Evolutionary conservation across 805 yeast species (phyloP), one percentile per base, ranked within the genome.

Genomic region (Lachancea kluyveri): DNA sequence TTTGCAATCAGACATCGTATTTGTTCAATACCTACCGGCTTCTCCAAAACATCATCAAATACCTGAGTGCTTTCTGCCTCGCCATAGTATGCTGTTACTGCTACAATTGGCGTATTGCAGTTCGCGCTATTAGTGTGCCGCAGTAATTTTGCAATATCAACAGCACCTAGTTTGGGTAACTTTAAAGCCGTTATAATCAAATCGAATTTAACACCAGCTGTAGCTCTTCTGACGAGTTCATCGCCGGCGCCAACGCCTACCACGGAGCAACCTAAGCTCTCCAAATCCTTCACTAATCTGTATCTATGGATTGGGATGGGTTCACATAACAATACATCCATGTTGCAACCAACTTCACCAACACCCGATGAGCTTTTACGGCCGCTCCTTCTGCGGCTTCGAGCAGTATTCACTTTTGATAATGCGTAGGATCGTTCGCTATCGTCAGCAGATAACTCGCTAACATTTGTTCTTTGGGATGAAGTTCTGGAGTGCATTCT

Each of bases 131-230:
- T 71, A 0, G 96, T 88, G 41, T 74, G 74, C 48, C 72, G 77
- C 34, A 86, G 73, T 37, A 88, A 62, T 45, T 82, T 79, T 5
- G 81, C 80, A 19, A 90, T 78, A 60, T 87, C 95, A 5, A 75
- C 59, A 1, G 84, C 80, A 40, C 75, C 82, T 17, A 81, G 63
- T 38, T 77, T 78, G 10, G 82, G 73, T 14, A 82, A 61, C 42
- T 73, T 73, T 33, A 81, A 64, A 2, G 90, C 92, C 0, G 92
- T 77, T 37, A 88, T 65, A 17, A 88, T 85, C 24, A 87, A 43
- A 57, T 88, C 96, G 62, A 86, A 90, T 50, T 76, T 79, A 12
- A 85, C 82, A 31, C 78, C 79, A 21, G 94, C 82, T 0, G 94
- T 81, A 5, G 86, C 85, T 35, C 92, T 62, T 38, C 92, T 68